Percentiles rank a stretch among this genome's conserved stretches.
phyloP scores from a whole-genome alignment of 2,329 filamentous ascomycete genomes.

The Calonectria pseudoreteaudii region DNA sequence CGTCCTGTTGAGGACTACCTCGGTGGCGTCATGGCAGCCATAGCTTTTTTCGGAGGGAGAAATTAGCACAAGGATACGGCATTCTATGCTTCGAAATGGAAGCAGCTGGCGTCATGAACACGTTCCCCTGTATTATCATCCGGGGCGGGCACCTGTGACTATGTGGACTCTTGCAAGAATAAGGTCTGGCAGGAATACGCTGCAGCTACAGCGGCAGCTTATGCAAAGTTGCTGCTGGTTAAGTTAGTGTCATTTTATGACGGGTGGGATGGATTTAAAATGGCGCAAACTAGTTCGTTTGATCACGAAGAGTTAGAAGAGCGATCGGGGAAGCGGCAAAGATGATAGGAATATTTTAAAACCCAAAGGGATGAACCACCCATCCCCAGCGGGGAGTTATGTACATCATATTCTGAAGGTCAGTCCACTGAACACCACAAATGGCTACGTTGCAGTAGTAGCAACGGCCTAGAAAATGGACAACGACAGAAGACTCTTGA shows the following conservation, averaged over 20 bases:
- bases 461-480: too few relatives aligned
- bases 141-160: conserved; percentile 26
- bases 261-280: not conserved
- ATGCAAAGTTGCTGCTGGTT: conserved; percentile 7
- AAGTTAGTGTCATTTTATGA: not conserved
- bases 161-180: conserved; percentile 19
- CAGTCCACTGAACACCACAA: too few relatives aligned
- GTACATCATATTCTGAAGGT: too few relatives aligned
- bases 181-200: conserved; percentile 17
- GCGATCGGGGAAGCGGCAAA: not conserved
- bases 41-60: too few relatives aligned
- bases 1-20: too few relatives aligned
- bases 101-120: conserved; percentile 18
- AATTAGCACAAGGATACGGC: not conserved
- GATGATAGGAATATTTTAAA: not conserved
- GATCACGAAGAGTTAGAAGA: not conserved
- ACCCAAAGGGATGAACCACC: not conserved
- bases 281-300: not conserved
- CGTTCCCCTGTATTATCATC: conserved; percentile 19
- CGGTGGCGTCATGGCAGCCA: too few relatives aligned
- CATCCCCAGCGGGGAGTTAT: too few relatives aligned
- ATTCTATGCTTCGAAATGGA: conserved; percentile 28
- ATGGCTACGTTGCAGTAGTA: too few relatives aligned
- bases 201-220: conserved; percentile 10
- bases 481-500: too few relatives aligned